Percentiles rank a stretch among this genome's conserved stretches.
These are phyloP conservation scores for Bruguiera parviflora DNA, from an alignment of 345 rosid species.

Conservation along the genomic window DNA sequence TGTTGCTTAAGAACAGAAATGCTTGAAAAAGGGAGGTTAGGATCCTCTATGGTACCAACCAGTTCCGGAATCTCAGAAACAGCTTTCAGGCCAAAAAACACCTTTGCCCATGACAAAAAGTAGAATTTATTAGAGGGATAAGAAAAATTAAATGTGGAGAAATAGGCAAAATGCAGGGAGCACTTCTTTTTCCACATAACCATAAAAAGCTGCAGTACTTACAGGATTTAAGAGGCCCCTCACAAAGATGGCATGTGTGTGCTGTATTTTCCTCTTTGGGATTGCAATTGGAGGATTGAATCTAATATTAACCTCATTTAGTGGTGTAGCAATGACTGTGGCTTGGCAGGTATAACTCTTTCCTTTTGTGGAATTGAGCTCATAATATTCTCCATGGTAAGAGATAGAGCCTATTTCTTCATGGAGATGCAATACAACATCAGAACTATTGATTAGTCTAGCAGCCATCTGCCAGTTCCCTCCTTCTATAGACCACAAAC, in stretches of 20 bases:
- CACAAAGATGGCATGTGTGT: conserved; percentile 88
- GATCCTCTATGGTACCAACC: conserved; percentile 81
- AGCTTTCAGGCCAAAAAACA: conserved; percentile 60
- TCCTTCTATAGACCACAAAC: conserved; percentile 85
- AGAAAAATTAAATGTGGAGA: not conserved
- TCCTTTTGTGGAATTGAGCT: conserved; percentile 73
- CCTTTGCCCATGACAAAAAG: conserved; percentile 42
- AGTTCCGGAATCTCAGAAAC: conserved; percentile 65
- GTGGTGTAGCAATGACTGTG: conserved; percentile 68
- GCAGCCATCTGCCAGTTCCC: conserved; percentile 98
- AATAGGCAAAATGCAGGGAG: not conserved
- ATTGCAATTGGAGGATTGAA: conserved; percentile 61
- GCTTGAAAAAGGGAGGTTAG: conserved; percentile 71
- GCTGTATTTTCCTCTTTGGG: conserved; percentile 79
- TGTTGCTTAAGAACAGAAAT: conserved; percentile 68
- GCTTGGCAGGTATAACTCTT: conserved; percentile 60
- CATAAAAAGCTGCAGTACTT: conserved; percentile 25
- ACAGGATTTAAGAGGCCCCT: conserved; percentile 87
- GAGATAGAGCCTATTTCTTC: conserved; percentile 72
- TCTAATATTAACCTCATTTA: conserved; percentile 67
- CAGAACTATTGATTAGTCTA: conserved; percentile 62
- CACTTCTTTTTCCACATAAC: not conserved
- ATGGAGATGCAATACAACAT: conserved; percentile 59
- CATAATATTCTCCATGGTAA: conserved; percentile 54
- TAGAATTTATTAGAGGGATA: conserved; percentile 9